Evolutionary conservation across 1,284 basidiomycete genomes (phyloP), one percentile per base, ranked within the genome.

Genomic region (Coniophora puteana): DNA sequence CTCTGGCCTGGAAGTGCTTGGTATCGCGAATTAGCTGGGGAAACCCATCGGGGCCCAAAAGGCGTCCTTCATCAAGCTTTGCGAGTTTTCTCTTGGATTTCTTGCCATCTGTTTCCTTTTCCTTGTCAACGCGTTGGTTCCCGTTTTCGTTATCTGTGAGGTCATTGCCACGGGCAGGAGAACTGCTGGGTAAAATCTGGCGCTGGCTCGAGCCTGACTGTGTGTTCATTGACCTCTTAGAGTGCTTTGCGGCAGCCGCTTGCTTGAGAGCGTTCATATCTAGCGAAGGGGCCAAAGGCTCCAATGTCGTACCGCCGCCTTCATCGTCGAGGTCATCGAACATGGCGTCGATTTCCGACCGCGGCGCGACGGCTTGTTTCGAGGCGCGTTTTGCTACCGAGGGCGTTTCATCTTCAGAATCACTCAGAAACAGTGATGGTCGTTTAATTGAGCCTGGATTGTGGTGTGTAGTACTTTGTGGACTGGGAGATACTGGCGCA

Each of bases 41-140:
- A 48, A 97, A 83, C 0, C 93, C 93, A 34, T 74, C 69, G 2
- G 74, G 65, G 4, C 83, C 80, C 6, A 93, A 63, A 41, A 97
- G 59, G 41, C 76, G 72, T 47, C 76, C 78, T 48, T 88, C 85
- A 58, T 93, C 84, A 43, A 94, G 58, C 55, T 76, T 81, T 13
- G 76, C 66, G 8, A 78, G 55, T 32, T 69, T 73, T 48, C 72
- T 72, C 53, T 72, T 71, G 51, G 74, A 69, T 52, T 72, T 74
- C 50, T 61, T 66, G 36, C 58, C 59, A 31, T 58, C 65, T 37
- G 49, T 59, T 18, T 57, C 61, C 31, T 58, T 68, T 45, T 57
- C 63, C 33, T 46, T 57, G 38, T 34, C 46, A n/a, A n/a, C n/a
- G n/a, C n/a, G 36, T 44, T 51, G 43, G 6, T 41, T 44, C 7